Evolutionary conservation across 176 grass and related monocot genomes (phyloP).

Genomic region (Poa pratensis): DNA sequence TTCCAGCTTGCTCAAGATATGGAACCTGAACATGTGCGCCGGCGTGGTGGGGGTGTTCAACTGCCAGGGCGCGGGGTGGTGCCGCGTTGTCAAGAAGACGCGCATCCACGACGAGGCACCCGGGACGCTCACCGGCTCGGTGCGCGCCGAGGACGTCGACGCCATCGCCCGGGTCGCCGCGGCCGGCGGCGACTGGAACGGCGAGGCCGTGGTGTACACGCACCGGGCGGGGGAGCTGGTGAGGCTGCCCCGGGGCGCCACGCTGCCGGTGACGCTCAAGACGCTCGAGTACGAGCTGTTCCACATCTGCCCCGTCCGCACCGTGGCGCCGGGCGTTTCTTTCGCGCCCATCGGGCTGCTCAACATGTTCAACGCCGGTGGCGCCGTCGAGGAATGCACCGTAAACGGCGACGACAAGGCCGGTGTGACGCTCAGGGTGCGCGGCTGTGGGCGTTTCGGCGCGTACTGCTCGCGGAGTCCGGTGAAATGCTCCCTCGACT

Average conservation of each 20-base stretch:
- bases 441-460: conserved; percentile 73
- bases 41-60: conserved; percentile 89
- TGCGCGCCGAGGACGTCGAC: conserved; percentile 60
- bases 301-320: conserved; percentile 67
- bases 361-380: conserved; percentile 88
- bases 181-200: conserved; percentile 25
- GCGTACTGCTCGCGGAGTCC: conserved; percentile 69
- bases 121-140: conserved; percentile 57
- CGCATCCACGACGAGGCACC: conserved; percentile 70
- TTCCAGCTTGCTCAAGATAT: conserved; percentile 82
- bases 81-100: conserved; percentile 59
- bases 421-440: conserved; percentile 48
- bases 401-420: not conserved
- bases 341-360: conserved; percentile 72
- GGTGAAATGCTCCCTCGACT: conserved; percentile 54
- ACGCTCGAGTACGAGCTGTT: conserved; percentile 80
- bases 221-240: conserved; percentile 58
- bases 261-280: conserved; percentile 72
- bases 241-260: conserved; percentile 54
- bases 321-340: conserved; percentile 12
- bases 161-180: conserved; percentile 43
- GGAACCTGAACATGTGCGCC: conserved; percentile 71
- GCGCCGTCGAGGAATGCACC: conserved; percentile 68
- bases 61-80: conserved; percentile 93
- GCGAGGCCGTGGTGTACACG: conserved; percentile 57